phyloP scores from a whole-genome alignment of 2,329 filamentous ascomycete species.

The Scedosporium apiospermum region DNA sequence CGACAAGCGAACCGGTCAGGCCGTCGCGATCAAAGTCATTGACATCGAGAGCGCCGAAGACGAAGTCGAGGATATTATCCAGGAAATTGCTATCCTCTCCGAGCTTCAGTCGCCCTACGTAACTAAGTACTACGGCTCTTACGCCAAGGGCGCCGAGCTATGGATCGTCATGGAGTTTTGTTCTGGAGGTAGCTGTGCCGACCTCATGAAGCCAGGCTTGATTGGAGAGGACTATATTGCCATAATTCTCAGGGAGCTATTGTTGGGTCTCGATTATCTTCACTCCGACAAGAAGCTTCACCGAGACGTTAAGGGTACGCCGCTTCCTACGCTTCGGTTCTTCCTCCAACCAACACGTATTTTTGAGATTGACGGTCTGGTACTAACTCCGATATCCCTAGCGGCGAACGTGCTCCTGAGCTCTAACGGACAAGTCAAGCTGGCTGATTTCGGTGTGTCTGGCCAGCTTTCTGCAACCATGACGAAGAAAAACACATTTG shows the following conservation, averaged over 20 bases:
- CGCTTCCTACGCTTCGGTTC: background rate
- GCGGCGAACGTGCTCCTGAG: slow-evolving; percentile 88
- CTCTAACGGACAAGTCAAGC: slow-evolving; percentile 88
- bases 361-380: too few relatives aligned
- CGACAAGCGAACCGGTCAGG: slow-evolving; percentile 84
- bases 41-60: slow-evolving; percentile 98
- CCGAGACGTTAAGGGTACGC: slow-evolving; percentile 83
- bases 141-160: slow-evolving; percentile 87
- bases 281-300: slow-evolving; percentile 95
- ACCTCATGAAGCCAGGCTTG: slow-evolving; percentile 86
- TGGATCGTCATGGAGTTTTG: slow-evolving; percentile 99
- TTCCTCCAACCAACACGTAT: background rate
- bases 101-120: slow-evolving; percentile 94
- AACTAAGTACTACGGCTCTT: slow-evolving; percentile 96
- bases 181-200: slow-evolving; percentile 89
- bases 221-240: slow-evolving; percentile 95
- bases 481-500: slow-evolving; percentile 99
- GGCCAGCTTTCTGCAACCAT: slow-evolving; percentile 94
- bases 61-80: slow-evolving; percentile 98
- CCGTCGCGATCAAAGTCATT: slow-evolving; percentile 97
- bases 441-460: slow-evolving; percentile 95
- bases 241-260: slow-evolving; percentile 83
- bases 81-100: slow-evolving; percentile 95
- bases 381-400: slow-evolving; percentile 21
- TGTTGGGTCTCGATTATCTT: slow-evolving; percentile 85